Evolutionary conservation across 345 rosid species (phyloP), one percentile per base, ranked within the genome.

Genomic region (Populus simonii): DNA sequence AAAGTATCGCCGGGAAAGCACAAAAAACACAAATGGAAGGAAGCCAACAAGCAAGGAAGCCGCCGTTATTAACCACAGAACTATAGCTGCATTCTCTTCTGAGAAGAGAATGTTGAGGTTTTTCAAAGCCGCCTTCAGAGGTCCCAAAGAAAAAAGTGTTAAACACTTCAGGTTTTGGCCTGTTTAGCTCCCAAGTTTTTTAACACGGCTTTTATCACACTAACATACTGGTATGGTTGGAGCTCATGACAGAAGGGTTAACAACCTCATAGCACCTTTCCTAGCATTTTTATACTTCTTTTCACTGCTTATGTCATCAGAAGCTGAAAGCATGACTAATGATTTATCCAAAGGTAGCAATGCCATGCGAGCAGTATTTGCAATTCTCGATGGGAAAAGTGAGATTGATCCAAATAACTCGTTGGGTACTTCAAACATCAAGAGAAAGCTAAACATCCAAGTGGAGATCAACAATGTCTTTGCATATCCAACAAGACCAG

Each of bases 21-120:
- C 78, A 31, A 29, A 82, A 83, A 27, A 84, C 85, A 12, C 89
- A 85, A 61, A 74, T 59, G 23, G 82, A 80, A 71, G 88, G 87
- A 61, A 83, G 88, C 78, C 85, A 87, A 43, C 76, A 86, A 7
- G 90, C 92, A 66, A 86, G 88, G 88, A 87, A 81, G 89, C 89
- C 41, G 89, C 89, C 41, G 81, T 82, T 62, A 63, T 65, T 43
- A 87, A 89, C 76, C 87, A 86, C 76, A 83, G 90, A 59, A 87
- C 90, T 8, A 87, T 89, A 47, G 76, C 84, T 0, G 89, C 88
- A 22, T 89, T 89, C 57, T 86, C 92, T 47, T 86, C 90, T 71
- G 86, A 87, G 70, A 59, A 80, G 39, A 86, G 84, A 73, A 84
- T 89, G 49, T 25, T 86, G 72, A 38, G 29, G 66, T 73, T 89